Conservation (phyloP, 805 yeast species). For the Metschnikowia henanensis region DNA sequence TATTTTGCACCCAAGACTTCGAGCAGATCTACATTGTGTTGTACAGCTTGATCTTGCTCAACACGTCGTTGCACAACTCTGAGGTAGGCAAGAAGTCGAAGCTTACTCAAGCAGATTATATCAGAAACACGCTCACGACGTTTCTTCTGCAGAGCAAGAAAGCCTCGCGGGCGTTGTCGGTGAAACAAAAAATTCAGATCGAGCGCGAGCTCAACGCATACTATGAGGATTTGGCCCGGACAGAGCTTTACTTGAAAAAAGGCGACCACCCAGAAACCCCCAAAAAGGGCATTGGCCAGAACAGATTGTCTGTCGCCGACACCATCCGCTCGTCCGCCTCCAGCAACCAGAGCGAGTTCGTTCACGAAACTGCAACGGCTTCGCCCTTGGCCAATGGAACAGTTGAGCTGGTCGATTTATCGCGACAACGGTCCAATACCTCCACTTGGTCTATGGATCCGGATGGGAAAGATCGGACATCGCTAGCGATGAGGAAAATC, state of each 20-base stretch:
- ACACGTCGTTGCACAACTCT: conserved; percentile 71
- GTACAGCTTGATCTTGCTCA: conserved; percentile 68
- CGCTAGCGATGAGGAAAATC: conserved; percentile 33
- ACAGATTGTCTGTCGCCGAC: conserved; percentile 23
- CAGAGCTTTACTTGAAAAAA: conserved; percentile 42
- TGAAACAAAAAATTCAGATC: conserved; percentile 43
- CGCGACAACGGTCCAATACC: conserved; percentile 29
- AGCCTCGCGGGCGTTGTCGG: conserved; percentile 26
- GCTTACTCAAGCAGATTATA: conserved; percentile 42
- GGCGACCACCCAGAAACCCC: conserved; percentile 17
- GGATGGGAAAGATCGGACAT: conserved; percentile 21
- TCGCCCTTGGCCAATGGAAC: conserved; percentile 6
- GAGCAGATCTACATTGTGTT: conserved; percentile 67
- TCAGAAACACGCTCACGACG: conserved; percentile 42
- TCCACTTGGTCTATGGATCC: conserved; percentile 42
- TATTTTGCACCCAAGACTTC: conserved; percentile 48
- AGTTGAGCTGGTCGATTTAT: conserved; percentile 12
- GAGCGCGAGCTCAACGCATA: conserved; percentile 44
- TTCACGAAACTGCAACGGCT: conserved; percentile 2
- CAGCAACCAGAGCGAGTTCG: conserved; percentile 1
- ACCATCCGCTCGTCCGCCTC: conserved; percentile 17
- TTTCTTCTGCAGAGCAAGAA: conserved; percentile 38
- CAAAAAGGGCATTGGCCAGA: conserved; percentile 9
- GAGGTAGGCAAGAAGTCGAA: conserved; percentile 39
- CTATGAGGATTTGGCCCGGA: conserved; percentile 42